phyloP scores from a whole-genome alignment of 2,329 filamentous ascomycete species.

The Trichophyton verrucosum region DNA sequence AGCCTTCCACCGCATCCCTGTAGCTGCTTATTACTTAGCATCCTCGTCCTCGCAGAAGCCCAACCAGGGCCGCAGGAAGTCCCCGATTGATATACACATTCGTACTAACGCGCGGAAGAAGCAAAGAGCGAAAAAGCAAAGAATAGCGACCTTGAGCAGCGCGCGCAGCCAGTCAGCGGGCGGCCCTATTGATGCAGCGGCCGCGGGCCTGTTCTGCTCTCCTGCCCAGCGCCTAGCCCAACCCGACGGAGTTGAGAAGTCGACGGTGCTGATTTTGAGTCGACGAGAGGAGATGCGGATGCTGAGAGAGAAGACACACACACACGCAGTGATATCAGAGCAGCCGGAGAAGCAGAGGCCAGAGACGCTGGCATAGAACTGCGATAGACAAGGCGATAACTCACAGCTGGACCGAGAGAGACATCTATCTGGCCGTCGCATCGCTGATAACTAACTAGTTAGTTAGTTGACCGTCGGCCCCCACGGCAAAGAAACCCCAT shows the following conservation, averaged over 20 bases:
- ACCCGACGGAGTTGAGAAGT: too few species aligned
- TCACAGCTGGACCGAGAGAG: too few species aligned
- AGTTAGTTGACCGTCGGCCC: not conserved
- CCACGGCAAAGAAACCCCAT: not conserved
- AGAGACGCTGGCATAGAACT: too few species aligned
- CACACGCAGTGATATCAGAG: too few species aligned
- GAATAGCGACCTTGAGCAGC: not conserved
- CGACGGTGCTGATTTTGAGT: too few species aligned
- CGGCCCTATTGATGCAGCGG: not conserved
- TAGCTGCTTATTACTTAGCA: not conserved
- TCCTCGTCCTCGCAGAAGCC: not conserved
- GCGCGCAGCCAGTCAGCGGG: not conserved
- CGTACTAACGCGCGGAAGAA: slow-evolving; percentile 1
- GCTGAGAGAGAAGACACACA: too few species aligned
- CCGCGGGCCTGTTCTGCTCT: not conserved
- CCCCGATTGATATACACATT: slow-evolving; percentile 5
- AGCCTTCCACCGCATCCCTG: not conserved
- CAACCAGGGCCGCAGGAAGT: not conserved
- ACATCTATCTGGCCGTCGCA: not conserved
- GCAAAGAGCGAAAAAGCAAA: not conserved
- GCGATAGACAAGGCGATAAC: too few species aligned
- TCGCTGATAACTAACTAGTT: not conserved
- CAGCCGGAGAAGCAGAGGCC: too few species aligned
- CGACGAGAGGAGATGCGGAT: too few species aligned
- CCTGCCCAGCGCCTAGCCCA: not conserved